Conservation (phyloP, 331 rosid genomes). For the Malus hybrid region DNA sequence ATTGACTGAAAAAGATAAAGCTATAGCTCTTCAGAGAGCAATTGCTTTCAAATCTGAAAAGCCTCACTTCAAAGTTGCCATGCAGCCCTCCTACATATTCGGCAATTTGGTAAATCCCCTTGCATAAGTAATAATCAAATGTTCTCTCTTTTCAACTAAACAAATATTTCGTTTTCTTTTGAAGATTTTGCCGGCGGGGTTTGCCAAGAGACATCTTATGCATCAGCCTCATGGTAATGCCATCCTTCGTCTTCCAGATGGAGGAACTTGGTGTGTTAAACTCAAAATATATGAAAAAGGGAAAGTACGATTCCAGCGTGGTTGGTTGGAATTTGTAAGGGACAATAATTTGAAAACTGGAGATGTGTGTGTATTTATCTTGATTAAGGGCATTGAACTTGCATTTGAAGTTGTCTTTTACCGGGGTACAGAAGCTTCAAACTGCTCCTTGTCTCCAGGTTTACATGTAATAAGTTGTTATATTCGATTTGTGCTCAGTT, state of each 20-base stretch:
- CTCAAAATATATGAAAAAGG: neutral
- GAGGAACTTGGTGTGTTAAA: slow-evolving; percentile 11
- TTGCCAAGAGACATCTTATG: neutral
- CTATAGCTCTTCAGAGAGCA: slow-evolving; percentile 10
- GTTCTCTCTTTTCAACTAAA: neutral
- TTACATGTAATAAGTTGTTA: neutral
- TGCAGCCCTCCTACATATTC: neutral
- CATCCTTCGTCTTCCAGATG: neutral
- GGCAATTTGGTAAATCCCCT: neutral
- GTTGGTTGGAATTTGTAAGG: slow-evolving; percentile 28
- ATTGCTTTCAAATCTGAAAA: neutral
- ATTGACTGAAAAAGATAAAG: neutral
- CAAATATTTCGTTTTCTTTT: neutral
- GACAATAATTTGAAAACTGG: neutral
- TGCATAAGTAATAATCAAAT: neutral
- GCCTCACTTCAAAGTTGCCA: slow-evolving; percentile 7
- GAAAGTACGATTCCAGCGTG: neutral
- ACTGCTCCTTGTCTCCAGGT: neutral
- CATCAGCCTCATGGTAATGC: neutral
- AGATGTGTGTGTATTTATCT: slow-evolving; percentile 1
- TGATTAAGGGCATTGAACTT: neutral
- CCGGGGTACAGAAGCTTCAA: neutral
- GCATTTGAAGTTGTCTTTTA: neutral
- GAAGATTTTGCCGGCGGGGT: neutral
- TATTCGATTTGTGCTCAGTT: neutral